Evolutionary conservation across 2,329 filamentous ascomycete genomes (phyloP).

Genomic region (Sporothrix euskadiensis): DNA sequence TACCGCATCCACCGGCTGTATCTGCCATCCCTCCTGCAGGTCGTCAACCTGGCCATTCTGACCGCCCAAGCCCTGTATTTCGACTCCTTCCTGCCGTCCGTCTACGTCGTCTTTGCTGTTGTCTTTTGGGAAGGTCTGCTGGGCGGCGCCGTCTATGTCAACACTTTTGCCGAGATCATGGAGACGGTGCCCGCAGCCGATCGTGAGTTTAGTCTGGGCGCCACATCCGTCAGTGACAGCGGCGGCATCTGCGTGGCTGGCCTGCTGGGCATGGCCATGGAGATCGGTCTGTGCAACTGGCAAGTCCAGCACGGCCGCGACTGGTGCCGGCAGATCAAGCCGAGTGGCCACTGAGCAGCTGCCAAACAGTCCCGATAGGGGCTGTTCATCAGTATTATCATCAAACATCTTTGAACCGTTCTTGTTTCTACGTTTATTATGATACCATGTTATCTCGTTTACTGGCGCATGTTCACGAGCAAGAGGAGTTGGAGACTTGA

Average conservation of each 20-base stretch:
- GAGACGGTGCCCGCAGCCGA: slow-evolving; percentile 75
- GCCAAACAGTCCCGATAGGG: neutral
- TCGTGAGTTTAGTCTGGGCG: slow-evolving; percentile 86
- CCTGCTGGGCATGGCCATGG: slow-evolving; percentile 78
- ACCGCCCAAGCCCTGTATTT: slow-evolving; percentile 70
- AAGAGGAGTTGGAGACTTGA: neutral
- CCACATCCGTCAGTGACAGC: slow-evolving; percentile 89
- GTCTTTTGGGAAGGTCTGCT: slow-evolving; percentile 94
- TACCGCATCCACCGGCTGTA: slow-evolving; percentile 80
- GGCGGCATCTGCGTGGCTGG: slow-evolving; percentile 87
- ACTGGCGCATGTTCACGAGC: neutral
- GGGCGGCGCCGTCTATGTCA: slow-evolving; percentile 90
- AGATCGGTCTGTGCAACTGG: slow-evolving; percentile 78
- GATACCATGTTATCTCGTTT: neutral
- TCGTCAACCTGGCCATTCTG: slow-evolving; percentile 73
- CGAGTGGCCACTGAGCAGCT: slow-evolving; percentile 36
- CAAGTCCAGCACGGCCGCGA: slow-evolving; percentile 79
- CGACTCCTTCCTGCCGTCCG: slow-evolving; percentile 72
- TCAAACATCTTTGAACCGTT: neutral
- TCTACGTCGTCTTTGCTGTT: slow-evolving; percentile 81
- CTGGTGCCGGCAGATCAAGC: slow-evolving; percentile 64
- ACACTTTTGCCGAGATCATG: slow-evolving; percentile 92
- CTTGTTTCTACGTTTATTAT: neutral
- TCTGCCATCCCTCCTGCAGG: slow-evolving; percentile 76
- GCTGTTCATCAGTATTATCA: no score